Percentiles rank a stretch among this genome's conserved stretches.
These are phyloP conservation scores for Epichloe elymi DNA, from an alignment of 2,329 filamentous ascomycete genomes.

Conservation along the genomic window DNA sequence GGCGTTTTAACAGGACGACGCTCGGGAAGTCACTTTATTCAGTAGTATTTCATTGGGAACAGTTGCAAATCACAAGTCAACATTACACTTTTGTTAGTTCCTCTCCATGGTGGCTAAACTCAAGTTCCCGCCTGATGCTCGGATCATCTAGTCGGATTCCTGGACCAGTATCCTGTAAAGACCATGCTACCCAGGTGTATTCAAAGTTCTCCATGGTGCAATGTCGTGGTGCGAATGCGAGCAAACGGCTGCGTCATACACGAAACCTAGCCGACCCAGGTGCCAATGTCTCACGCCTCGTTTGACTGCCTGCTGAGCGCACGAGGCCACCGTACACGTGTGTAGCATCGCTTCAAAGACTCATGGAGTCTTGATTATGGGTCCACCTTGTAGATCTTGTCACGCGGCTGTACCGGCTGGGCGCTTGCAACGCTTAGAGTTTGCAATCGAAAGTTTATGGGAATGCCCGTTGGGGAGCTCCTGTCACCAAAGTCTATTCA, in stretches of 20 bases:
- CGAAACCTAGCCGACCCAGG: no score
- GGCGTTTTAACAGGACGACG: background rate
- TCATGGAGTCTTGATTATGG: background rate
- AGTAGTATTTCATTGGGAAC: background rate
- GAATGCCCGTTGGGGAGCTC: background rate
- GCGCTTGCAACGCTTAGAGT: background rate
- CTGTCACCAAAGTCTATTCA: background rate
- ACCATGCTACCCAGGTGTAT: no score
- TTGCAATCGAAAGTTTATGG: background rate
- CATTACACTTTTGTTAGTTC: background rate
- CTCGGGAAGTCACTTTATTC: background rate
- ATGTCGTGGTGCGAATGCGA: no score
- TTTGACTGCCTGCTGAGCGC: background rate
- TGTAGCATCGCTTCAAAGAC: background rate
- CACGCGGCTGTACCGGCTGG: background rate
- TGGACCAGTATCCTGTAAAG: no score
- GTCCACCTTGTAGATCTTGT: background rate
- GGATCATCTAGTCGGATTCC: no score
- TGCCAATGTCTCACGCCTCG: no score
- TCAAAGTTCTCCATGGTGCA: no score
- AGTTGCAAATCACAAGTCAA: no score
- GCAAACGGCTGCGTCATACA: no score
- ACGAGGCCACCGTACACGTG: background rate
- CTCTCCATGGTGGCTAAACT: no score
- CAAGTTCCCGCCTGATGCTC: no score